Conservation (phyloP, 2,329 filamentous ascomycete species). For the Botrytis sinoallii region DNA sequence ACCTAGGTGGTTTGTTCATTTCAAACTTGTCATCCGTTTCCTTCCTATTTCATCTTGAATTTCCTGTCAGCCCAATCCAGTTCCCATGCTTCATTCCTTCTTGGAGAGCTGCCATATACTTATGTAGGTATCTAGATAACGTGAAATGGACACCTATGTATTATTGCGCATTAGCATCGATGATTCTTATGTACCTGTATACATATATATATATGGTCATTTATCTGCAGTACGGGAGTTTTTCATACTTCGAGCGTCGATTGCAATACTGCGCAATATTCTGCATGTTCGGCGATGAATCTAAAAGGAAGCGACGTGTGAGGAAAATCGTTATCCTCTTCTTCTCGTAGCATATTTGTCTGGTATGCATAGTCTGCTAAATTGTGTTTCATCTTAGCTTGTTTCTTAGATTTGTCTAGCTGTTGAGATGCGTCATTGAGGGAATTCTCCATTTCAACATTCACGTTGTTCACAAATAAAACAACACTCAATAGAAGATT, state of each 20-base stretch:
- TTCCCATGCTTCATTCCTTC: background rate
- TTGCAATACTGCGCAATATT: background rate
- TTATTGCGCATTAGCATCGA: background rate
- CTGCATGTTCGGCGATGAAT: background rate
- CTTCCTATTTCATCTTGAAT: background rate
- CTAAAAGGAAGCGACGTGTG: accelerated
- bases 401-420: background rate
- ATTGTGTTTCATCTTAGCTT: background rate
- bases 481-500: background rate
- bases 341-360: background rate
- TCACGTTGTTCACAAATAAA: background rate
- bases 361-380: background rate
- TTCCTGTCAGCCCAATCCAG: background rate
- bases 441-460: background rate
- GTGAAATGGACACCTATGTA: background rate
- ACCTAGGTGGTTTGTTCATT: background rate
- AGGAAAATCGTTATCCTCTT: background rate
- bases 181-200: too few relatives aligned
- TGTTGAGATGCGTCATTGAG: background rate
- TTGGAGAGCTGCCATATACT: background rate
- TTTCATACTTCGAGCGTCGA: background rate
- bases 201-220: background rate
- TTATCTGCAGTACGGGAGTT: background rate
- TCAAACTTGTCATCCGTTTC: background rate
- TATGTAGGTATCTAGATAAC: background rate